Percentiles rank a stretch among this genome's conserved stretches.
Conservation (phyloP, 2,329 filamentous ascomycete genomes). For the Fusarium kyushuense region DNA sequence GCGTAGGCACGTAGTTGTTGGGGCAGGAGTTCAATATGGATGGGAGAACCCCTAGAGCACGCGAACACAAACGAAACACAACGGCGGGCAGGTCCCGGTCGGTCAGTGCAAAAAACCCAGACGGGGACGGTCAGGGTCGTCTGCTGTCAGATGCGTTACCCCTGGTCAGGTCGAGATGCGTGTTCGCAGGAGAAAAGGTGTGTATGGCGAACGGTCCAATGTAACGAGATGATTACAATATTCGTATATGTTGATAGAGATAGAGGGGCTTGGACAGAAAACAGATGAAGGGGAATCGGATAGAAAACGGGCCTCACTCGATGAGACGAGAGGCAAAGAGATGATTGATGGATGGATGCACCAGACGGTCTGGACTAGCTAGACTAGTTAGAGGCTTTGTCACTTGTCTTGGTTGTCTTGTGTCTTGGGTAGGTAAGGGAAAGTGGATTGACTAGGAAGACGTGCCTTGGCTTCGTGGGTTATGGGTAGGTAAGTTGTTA, state of each 20-base stretch:
- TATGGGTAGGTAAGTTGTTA: slow-evolving; percentile 1
- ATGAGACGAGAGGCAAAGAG: slow-evolving; percentile 30
- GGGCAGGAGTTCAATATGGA: slow-evolving; percentile 44
- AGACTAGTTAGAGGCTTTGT: slow-evolving; percentile 23
- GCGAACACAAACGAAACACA: slow-evolving; percentile 38
- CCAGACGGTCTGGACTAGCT: slow-evolving; percentile 24
- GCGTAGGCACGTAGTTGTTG: slow-evolving; percentile 35
- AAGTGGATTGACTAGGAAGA: slow-evolving; percentile 24
- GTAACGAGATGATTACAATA: slow-evolving; percentile 24
- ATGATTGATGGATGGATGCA: slow-evolving; percentile 34
- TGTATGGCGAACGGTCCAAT: slow-evolving; percentile 4
- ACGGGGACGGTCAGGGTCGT: slow-evolving; percentile 43
- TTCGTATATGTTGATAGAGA: slow-evolving; percentile 20
- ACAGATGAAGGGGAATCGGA: slow-evolving; percentile 27
- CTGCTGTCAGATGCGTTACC: slow-evolving; percentile 29
- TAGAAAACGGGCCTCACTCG: slow-evolving; percentile 14
- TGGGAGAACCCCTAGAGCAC: slow-evolving; percentile 44
- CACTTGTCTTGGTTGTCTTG: slow-evolving; percentile 10
- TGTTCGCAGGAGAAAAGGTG: slow-evolving; percentile 27
- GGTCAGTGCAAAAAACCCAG: slow-evolving; percentile 45
- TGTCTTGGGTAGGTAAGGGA: slow-evolving; percentile 18
- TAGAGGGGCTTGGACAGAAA: slow-evolving; percentile 5
- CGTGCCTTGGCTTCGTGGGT: slow-evolving; percentile 5
- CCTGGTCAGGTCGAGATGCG: slow-evolving; percentile 38
- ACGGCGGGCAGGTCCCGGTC: slow-evolving; percentile 43